Conservation (phyloP, 129 eudicot species). For the Pittosporum tobira region DNA sequence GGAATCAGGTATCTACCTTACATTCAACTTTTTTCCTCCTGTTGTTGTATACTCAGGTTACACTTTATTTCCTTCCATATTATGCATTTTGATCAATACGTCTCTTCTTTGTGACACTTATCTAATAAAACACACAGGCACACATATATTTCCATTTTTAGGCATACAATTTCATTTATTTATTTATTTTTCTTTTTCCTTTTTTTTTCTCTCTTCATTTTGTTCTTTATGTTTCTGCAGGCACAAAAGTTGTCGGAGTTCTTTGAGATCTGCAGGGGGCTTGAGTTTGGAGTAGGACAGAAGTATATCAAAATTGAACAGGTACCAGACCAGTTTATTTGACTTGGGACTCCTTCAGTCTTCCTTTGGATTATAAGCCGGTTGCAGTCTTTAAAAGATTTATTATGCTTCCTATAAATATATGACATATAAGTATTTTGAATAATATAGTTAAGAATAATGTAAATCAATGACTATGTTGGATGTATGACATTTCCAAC, state of each 20-base stretch:
- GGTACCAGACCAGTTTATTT: conserved; percentile 23
- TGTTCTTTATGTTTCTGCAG: conserved; percentile 33
- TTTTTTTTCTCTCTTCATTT: no score
- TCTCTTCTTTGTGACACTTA: no score
- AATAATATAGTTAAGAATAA: no score
- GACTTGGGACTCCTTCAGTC: conserved; percentile 8
- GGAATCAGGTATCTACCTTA: conserved; percentile 38
- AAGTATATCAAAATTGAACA: conserved; percentile 53
- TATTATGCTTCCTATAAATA: no score
- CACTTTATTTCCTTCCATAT: not conserved
- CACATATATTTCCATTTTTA: no score
- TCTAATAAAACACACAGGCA: no score
- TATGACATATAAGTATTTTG: no score
- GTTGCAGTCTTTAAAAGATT: conserved; percentile 1
- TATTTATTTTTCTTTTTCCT: not conserved
- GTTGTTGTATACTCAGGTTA: not conserved
- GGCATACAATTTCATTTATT: not conserved
- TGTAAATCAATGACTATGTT: not conserved
- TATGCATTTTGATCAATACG: not conserved
- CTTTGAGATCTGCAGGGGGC: conserved; percentile 55
- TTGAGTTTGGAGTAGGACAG: conserved; percentile 54
- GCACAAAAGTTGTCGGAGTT: conserved; percentile 57
- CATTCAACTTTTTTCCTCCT: not conserved
- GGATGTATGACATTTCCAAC: conserved; percentile 9
- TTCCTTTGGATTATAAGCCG: not conserved